These are phyloP conservation scores for Chlorella sp. DNA, from an alignment of 139 green algal genomes.

Conservation along the genomic window DNA sequence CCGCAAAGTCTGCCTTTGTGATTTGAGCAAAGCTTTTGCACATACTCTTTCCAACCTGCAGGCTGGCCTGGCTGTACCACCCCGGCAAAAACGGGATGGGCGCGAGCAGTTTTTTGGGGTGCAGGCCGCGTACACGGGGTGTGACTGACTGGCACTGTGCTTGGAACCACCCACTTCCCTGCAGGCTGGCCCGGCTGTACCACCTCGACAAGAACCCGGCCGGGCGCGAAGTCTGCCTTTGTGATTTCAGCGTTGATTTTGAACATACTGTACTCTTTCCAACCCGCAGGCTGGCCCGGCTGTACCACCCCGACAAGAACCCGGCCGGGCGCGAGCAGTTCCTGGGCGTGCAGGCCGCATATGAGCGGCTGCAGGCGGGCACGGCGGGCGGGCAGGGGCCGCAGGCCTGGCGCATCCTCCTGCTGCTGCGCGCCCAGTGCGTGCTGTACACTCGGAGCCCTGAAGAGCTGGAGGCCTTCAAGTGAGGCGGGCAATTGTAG, in stretches of 20 bases:
- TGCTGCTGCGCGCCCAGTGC: conserved; percentile 85
- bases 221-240: too few species aligned
- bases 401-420: conserved; percentile 84
- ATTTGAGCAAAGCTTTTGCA: too few species aligned
- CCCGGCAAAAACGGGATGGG: conserved; percentile 96
- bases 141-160: too few species aligned
- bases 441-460: conserved; percentile 87
- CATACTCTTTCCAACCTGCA: background rate
- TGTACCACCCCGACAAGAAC: conserved; percentile 97
- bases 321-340: conserved; percentile 86
- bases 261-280: background rate
- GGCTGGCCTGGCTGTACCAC: conserved; percentile 79
- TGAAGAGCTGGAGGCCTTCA: conserved; percentile 85
- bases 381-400: conserved; percentile 63
- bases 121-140: conserved; percentile 92
- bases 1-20: too few species aligned
- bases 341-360: conserved; percentile 84
- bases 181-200: conserved; percentile 67
- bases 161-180: too few species aligned
- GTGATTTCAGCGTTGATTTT: too few species aligned
- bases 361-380: conserved; percentile 87
- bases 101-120: conserved; percentile 83
- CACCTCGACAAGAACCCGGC: conserved; percentile 97
- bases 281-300: conserved; percentile 53
- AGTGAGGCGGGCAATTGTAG: conserved; percentile 47